Evolutionary conservation across 257 asterid genomes (phyloP).

Genomic region (Knoxia roxburghii): DNA sequence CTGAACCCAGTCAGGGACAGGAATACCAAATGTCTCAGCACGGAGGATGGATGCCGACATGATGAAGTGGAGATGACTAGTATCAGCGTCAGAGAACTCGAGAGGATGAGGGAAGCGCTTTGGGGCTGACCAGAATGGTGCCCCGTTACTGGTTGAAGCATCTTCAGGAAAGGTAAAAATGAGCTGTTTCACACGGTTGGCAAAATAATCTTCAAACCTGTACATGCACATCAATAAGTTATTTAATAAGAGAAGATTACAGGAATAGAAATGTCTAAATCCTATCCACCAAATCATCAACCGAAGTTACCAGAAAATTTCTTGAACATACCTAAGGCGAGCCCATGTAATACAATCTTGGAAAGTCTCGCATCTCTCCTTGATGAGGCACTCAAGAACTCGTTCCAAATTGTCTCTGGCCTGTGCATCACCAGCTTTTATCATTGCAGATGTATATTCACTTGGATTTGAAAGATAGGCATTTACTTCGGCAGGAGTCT

Average conservation of each 20-base stretch:
- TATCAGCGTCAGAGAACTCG: slow-evolving; percentile 55
- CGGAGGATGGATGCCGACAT: slow-evolving; percentile 75
- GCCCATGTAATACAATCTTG: slow-evolving; percentile 86
- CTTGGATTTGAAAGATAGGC: slow-evolving; percentile 66
- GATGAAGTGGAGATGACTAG: slow-evolving; percentile 80
- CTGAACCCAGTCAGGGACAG: slow-evolving; percentile 80
- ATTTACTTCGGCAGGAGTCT: slow-evolving; percentile 86
- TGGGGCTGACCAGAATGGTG: slow-evolving; percentile 96
- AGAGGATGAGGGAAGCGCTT: slow-evolving; percentile 82
- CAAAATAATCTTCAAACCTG: slow-evolving; percentile 89
- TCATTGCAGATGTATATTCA: slow-evolving; percentile 67
- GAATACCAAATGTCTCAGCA: slow-evolving; percentile 77
- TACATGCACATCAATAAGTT: slow-evolving; percentile 10
- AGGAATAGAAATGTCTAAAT: slow-evolving; percentile 1
- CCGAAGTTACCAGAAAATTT: slow-evolving; percentile 6
- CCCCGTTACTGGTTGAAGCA: slow-evolving; percentile 79
- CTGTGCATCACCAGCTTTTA: slow-evolving; percentile 88
- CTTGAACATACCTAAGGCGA: slow-evolving; percentile 52
- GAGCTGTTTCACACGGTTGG: slow-evolving; percentile 75
- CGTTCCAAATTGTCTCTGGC: slow-evolving; percentile 89
- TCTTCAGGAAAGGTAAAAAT: slow-evolving; percentile 87
- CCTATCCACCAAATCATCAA: background rate
- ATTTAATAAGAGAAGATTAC: slow-evolving; percentile 2
- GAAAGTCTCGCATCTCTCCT: slow-evolving; percentile 71
- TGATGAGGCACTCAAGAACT: slow-evolving; percentile 68